These are phyloP conservation scores for Micractinium sp. DNA, from an alignment of 139 green algal species.

Conservation along the genomic window DNA sequence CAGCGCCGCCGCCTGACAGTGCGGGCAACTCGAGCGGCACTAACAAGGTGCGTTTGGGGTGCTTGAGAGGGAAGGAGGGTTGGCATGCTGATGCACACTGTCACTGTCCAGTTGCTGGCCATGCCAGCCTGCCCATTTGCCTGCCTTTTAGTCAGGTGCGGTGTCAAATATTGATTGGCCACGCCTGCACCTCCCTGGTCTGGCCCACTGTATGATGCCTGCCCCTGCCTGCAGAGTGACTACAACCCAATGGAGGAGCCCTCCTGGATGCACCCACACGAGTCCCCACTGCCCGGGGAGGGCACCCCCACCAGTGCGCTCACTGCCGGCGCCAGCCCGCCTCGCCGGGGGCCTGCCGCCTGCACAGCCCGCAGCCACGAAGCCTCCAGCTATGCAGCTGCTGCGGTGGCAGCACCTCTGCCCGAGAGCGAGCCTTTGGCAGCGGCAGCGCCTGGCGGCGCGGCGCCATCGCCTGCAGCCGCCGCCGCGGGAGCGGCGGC, in stretches of 20 bases:
- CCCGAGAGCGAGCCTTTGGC: not conserved
- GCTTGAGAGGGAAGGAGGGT: no score
- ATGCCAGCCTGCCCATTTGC: not conserved
- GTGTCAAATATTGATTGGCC: no score
- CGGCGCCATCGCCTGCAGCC: not conserved
- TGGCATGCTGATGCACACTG: no score
- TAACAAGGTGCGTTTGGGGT: conserved; percentile 2
- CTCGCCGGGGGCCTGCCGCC: not conserved
- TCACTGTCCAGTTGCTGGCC: no score
- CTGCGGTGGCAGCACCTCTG: not conserved
- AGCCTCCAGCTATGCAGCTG: not conserved
- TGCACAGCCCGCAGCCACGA: not conserved
- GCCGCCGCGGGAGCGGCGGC: not conserved
- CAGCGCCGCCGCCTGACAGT: not conserved
- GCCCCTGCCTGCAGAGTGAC: conserved; percentile 16
- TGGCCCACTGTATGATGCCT: not conserved
- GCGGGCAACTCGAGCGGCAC: not conserved
- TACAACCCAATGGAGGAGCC: conserved; percentile 80
- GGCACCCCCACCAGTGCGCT: conserved; percentile 23
- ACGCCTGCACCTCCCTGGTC: no score
- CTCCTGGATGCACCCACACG: conserved; percentile 56
- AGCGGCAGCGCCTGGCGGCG: not conserved
- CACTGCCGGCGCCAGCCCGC: not conserved
- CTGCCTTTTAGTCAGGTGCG: not conserved
- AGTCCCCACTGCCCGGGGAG: conserved; percentile 12